Percentiles rank a stretch among this genome's conserved stretches.
phyloP scores from a whole-genome alignment of 164 flowering plant genomes.

The Tetrastigma voinierianum region DNA sequence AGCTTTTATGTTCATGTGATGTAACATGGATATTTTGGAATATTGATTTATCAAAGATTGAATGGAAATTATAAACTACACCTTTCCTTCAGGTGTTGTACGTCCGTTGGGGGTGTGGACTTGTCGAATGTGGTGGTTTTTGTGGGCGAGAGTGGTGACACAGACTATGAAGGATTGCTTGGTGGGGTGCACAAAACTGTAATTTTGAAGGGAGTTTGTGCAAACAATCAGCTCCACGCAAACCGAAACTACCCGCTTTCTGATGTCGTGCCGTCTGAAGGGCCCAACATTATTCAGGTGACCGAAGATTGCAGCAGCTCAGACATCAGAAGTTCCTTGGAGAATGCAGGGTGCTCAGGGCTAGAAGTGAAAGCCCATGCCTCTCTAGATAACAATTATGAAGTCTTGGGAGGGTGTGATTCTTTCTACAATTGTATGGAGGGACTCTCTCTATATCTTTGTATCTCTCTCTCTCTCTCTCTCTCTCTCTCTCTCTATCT shows the following conservation, averaged over 20 bases:
- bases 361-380: conserved; percentile 21
- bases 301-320: conserved; percentile 38
- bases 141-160: conserved; percentile 88
- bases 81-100: conserved; percentile 57
- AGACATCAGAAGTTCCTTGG: conserved; percentile 46
- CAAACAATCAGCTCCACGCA: conserved; percentile 47
- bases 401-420: too few relatives aligned
- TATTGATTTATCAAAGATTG: background rate
- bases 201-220: conserved; percentile 64
- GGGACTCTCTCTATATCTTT: too few relatives aligned
- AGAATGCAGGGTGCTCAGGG: conserved; percentile 37
- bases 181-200: conserved; percentile 86
- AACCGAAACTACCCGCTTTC: conserved; percentile 73
- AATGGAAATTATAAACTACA: background rate
- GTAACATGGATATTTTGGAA: too few relatives aligned
- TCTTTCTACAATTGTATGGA: too few relatives aligned
- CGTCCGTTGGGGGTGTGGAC: conserved; percentile 86
- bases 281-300: conserved; percentile 60
- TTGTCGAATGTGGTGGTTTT: conserved; percentile 80
- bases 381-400: too few relatives aligned
- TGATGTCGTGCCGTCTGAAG: conserved; percentile 70
- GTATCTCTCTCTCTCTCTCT: too few relatives aligned
- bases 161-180: conserved; percentile 86
- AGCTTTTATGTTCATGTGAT: too few relatives aligned
- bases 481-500: background rate